phyloP scores from a whole-genome alignment of 352 stramenopile species.

The Aphanomyces cochlioides region DNA sequence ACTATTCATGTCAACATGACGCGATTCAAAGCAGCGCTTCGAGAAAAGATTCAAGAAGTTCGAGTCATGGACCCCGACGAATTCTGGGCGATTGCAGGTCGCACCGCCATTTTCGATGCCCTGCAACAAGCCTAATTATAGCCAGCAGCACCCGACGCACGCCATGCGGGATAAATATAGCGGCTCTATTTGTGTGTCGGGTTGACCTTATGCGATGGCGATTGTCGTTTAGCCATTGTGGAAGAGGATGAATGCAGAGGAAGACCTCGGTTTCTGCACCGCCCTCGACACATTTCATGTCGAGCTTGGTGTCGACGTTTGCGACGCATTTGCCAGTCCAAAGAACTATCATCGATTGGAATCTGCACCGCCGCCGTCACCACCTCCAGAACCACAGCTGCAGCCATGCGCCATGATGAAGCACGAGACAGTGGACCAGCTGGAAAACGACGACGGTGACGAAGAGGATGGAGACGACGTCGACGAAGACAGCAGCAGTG shows the following conservation, averaged over 20 bases:
- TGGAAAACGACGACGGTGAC: conserved; percentile 2
- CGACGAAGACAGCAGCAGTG: background rate
- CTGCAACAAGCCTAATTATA: background rate
- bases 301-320: conserved; percentile 4
- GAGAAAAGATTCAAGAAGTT: conserved; percentile 21
- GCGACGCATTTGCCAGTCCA: conserved; percentile 13
- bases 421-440: no score
- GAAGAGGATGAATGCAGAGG: background rate
- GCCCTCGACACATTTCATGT: conserved; percentile 17
- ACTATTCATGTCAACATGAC: conserved; percentile 19
- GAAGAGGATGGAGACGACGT: background rate
- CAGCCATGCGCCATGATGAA: background rate
- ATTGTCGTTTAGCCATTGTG: no score
- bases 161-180: no score
- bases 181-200: no score
- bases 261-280: conserved; percentile 1
- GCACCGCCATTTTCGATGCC: conserved; percentile 19
- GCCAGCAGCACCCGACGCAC: no score
- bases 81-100: conserved; percentile 17
- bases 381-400: background rate
- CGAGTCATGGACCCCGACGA: conserved; percentile 23
- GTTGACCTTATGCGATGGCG: no score
- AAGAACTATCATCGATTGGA: background rate
- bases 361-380: no score
- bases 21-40: conserved; percentile 20